Evolutionary conservation across 192 early-diverging fungal species (phyloP).

Genomic region (Diversispora epigaea): DNA sequence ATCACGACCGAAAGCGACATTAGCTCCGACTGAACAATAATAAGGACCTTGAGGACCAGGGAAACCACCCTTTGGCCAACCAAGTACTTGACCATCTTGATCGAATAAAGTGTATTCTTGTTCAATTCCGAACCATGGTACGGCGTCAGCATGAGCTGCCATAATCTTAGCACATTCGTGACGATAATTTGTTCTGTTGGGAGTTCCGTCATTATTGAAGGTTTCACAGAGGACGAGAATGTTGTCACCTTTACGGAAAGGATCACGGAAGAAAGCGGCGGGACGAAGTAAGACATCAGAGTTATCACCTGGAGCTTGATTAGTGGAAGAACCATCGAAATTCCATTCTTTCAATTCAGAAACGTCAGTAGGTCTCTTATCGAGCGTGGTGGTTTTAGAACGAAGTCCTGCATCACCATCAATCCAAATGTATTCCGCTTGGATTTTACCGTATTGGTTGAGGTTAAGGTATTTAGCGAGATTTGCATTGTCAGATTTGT

Average conservation of each 20-base stretch:
- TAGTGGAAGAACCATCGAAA: constrained; percentile 57
- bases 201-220: constrained; percentile 57
- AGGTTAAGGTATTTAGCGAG: constrained; percentile 51
- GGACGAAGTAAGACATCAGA: constrained; percentile 55
- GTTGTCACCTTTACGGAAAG: constrained; percentile 56
- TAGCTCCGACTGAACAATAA: constrained; percentile 57
- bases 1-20: constrained; percentile 55
- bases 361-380: constrained; percentile 34
- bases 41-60: constrained; percentile 58
- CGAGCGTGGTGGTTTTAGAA: constrained; percentile 50
- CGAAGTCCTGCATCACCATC: constrained; percentile 49
- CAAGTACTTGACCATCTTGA: constrained; percentile 44
- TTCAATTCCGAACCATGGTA: constrained; percentile 60
- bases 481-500: constrained; percentile 29
- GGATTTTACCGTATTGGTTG: constrained; percentile 49
- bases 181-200: constrained; percentile 54
- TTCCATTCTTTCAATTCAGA: constrained; percentile 56
- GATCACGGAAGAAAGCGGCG: constrained; percentile 50
- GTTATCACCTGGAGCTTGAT: constrained; percentile 53
- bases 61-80: constrained; percentile 58
- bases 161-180: constrained; percentile 41
- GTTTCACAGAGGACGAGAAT: constrained; percentile 54
- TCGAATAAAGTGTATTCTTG: constrained; percentile 59
- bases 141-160: constrained; percentile 38
- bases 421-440: constrained; percentile 59